Base-by-base conservation (phyloP, 495 filamentous ascomycete genomes). In the Neurospora sp. region DNA sequence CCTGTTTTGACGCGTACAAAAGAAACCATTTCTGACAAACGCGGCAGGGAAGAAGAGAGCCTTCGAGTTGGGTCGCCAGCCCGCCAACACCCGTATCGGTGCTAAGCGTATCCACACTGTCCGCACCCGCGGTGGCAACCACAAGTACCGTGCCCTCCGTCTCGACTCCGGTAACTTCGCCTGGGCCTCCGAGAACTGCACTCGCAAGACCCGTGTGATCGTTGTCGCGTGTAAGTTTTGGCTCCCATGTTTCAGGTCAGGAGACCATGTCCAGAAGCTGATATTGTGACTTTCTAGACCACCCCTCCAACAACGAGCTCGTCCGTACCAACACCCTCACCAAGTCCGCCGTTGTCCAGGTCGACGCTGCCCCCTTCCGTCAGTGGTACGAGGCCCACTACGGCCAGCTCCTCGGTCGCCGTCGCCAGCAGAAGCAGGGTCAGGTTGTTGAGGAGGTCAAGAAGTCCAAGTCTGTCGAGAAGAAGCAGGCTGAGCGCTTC, bases 331-430 rank as follows among this genome's bases (percentile, higher is more conserved):
- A 99, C 90, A 98, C 96, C 87, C 89, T 99, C 83, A 99, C 96
- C 88, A 96, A 94, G 87, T 92, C 94, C 78, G 94, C 96, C 86
- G 92, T 99, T 78, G 94, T 99, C 83, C 96, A 98, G 88, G 87
- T 99, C 86, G 96, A 99, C 85, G 96, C 96, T 75, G 93, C 94
- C 70, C 96, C 96, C 76, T 99, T 99, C 92, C 88, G 96, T 82
- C 96, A 98, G 88, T 99, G 96, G 96, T 99, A 97, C 84, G 96
- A 99, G 90, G 93, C 96, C 74, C 96, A 99, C 91, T 99, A 99
- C 87, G 96, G 96, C 81, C 88, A 92, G 84, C 76, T 86, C 76
- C 83, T 99, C 73, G 96, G 96, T 79, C 91, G 96, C 78, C 89
- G 93, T 82, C 92, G 94, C 86, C 95, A 97, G 88, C 86, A 89